A percentile compares a stretch with the other conserved stretches of the same genome.
Evolutionary conservation across 306 rosid species (phyloP).

Genomic region (Quillaja saponaria): DNA sequence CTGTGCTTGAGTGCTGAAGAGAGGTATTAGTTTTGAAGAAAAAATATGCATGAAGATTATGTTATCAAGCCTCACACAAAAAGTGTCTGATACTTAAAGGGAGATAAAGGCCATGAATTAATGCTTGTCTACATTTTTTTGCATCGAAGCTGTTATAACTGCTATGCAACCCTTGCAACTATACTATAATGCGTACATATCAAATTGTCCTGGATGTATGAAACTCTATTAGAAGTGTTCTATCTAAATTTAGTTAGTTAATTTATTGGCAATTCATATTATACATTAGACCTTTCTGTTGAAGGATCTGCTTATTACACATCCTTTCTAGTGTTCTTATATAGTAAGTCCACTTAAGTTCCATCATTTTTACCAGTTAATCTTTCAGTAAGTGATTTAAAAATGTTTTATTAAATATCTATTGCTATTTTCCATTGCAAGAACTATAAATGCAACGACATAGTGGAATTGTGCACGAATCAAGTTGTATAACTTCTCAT

Average conservation of each 20-base stretch:
- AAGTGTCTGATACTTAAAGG: too few relatives aligned
- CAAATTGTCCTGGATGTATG: too few relatives aligned
- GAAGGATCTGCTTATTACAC: constrained; percentile 15
- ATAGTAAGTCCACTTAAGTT: not conserved
- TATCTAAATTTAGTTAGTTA: constrained; percentile 19
- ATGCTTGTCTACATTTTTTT: too few relatives aligned
- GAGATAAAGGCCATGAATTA: not conserved
- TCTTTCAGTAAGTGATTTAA: not conserved
- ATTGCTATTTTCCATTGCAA: constrained; percentile 12
- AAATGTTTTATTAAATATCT: not conserved
- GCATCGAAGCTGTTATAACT: too few relatives aligned
- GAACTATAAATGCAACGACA: constrained; percentile 1
- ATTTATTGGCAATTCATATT: constrained; percentile 9
- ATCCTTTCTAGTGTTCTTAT: constrained; percentile 7
- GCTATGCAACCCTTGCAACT: too few relatives aligned
- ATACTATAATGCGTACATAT: too few relatives aligned
- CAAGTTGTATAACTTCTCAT: not conserved
- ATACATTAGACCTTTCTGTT: not conserved
- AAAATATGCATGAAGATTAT: too few relatives aligned
- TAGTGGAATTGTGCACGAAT: constrained; percentile 13
- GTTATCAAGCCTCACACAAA: too few relatives aligned
- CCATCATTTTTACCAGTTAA: not conserved
- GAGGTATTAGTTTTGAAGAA: too few relatives aligned
- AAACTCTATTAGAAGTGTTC: constrained; percentile 11
- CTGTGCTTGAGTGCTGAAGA: too few relatives aligned